A percentile compares a stretch with the other conserved stretches of the same genome.
Conservation (phyloP, 2,329 filamentous ascomycete species). For the Xylariaceae sp. region DNA sequence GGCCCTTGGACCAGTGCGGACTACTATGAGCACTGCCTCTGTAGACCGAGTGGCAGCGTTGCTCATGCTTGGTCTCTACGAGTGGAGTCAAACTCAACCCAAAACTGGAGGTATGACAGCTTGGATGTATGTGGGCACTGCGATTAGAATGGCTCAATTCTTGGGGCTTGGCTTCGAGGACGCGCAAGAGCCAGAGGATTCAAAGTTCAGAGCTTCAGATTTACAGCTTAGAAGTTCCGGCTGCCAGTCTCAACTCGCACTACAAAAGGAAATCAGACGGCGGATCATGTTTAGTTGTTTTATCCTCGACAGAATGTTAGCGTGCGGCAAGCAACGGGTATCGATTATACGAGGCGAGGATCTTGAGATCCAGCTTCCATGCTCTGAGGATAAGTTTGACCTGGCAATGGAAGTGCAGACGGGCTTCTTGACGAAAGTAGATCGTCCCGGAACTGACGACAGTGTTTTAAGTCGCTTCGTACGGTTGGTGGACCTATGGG, state of each 20-base stretch:
- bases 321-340: constrained; percentile 66
- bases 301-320: constrained; percentile 72
- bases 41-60: constrained; percentile 70
- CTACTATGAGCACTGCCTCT: constrained; percentile 56
- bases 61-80: constrained; percentile 73
- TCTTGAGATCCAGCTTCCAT: constrained; percentile 69
- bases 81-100: constrained; percentile 68
- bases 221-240: constrained; percentile 29
- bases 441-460: constrained; percentile 45
- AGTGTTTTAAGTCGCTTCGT: constrained; percentile 60
- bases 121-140: constrained; percentile 70
- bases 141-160: constrained; percentile 67
- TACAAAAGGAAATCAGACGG: constrained; percentile 67
- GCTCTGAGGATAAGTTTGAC: constrained; percentile 69
- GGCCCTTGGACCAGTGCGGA: constrained; percentile 55
- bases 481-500: constrained; percentile 64
- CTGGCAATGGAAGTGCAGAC: constrained; percentile 64
- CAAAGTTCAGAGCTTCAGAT: constrained; percentile 22
- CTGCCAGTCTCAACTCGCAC: constrained; percentile 46
- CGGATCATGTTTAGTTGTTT: constrained; percentile 79
- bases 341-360: constrained; percentile 65
- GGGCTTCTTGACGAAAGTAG: constrained; percentile 49
- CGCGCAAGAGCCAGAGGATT: constrained; percentile 37
- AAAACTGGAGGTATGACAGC: constrained; percentile 60
- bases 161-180: constrained; percentile 66